Percentiles rank a stretch among this genome's conserved stretches.
Conservation (phyloP, 176 grass and related monocot genomes). For the Zea mays region Zm-B73-REFERENCE-NAM-5.0 NC_050096.1:58150501-58151000, state of each 20-base stretch:
- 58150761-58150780: constrained; percentile 10
- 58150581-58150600: constrained; percentile 8
- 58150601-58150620: not conserved
- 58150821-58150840: constrained; percentile 24
- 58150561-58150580: not conserved
- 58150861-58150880: constrained; percentile 80
- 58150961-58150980: constrained; percentile 74
- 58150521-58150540: not conserved
- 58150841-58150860: constrained; percentile 62
- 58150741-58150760: constrained; percentile 87
- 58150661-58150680: constrained; percentile 72
- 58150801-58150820: constrained; percentile 4
- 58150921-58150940: constrained; percentile 81
- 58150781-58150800: constrained; percentile 11
- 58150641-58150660: constrained; percentile 56
- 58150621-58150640: not conserved
- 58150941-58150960: constrained; percentile 71
- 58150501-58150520: not conserved
- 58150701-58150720: constrained; percentile 86
- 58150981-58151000: constrained; percentile 33
- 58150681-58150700: constrained; percentile 80
- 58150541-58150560: not conserved
- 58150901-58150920: constrained; percentile 75
- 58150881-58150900: constrained; percentile 84
- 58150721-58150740: constrained; percentile 91